phyloP scores from a whole-genome alignment of 345 rosid species.

The Erucastrum elatum region DNA sequence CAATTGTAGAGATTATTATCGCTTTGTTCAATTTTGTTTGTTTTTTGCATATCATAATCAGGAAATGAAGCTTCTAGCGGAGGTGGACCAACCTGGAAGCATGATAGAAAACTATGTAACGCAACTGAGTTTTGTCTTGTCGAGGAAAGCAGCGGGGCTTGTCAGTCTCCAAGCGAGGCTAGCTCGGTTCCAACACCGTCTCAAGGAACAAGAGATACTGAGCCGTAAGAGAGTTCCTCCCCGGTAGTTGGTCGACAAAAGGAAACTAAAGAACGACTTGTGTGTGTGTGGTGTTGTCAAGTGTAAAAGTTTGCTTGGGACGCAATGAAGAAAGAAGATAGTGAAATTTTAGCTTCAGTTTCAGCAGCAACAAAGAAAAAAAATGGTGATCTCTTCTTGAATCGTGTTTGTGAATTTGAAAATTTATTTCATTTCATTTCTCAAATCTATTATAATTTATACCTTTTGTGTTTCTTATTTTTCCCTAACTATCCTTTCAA shows the following conservation, averaged over 20 bases:
- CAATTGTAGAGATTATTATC: neutral
- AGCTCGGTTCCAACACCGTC: slow-evolving; percentile 95
- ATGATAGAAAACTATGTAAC: slow-evolving; percentile 89
- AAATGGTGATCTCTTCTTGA: slow-evolving; percentile 9
- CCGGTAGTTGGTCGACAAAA: slow-evolving; percentile 28
- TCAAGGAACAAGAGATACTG: slow-evolving; percentile 90
- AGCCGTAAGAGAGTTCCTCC: slow-evolving; percentile 83
- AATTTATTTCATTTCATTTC: neutral
- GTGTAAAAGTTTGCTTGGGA: slow-evolving; percentile 25
- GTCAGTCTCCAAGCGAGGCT: slow-evolving; percentile 95
- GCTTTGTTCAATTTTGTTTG: neutral
- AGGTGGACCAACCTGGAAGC: slow-evolving; percentile 99
- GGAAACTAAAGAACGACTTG: slow-evolving; percentile 6
- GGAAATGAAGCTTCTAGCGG: slow-evolving; percentile 98
- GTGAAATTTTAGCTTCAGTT: slow-evolving; percentile 16
- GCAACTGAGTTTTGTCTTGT: slow-evolving; percentile 86
- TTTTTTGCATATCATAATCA: slow-evolving; percentile 28
- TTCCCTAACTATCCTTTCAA: neutral
- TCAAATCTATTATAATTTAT: neutral
- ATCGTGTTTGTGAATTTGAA: slow-evolving; percentile 23
- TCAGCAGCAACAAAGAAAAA: neutral
- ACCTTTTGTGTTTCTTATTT: slow-evolving; percentile 2
- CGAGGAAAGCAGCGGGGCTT: slow-evolving; percentile 92
- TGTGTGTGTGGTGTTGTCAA: slow-evolving; percentile 22
- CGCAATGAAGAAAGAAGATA: slow-evolving; percentile 24